phyloP scores from a whole-genome alignment of 1,284 basidiomycete species.

The Meira nashicola region DNA sequence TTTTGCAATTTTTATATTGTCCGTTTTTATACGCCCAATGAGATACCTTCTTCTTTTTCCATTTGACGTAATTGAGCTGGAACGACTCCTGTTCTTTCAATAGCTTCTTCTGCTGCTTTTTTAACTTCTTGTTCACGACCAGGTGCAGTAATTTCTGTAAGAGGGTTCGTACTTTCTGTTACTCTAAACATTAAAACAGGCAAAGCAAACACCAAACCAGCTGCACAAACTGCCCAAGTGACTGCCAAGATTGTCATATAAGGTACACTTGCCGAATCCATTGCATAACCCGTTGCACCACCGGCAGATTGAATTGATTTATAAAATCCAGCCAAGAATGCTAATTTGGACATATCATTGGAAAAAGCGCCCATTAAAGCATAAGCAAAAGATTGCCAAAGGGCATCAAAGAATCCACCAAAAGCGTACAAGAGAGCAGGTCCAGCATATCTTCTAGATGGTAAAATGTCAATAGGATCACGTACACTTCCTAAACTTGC shows the following conservation, averaged over 20 bases:
- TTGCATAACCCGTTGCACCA: slow-evolving; percentile 31
- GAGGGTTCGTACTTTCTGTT: slow-evolving; percentile 30
- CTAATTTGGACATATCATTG: slow-evolving; percentile 43
- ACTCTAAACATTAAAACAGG: slow-evolving; percentile 35
- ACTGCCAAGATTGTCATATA: slow-evolving; percentile 42
- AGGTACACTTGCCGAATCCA: slow-evolving; percentile 31
- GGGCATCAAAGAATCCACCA: slow-evolving; percentile 31
- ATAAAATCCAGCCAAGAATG: slow-evolving; percentile 40
- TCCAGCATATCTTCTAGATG: slow-evolving; percentile 21
- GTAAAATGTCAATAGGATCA: slow-evolving; percentile 25
- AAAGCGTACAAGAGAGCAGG: slow-evolving; percentile 44
- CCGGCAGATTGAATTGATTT: slow-evolving; percentile 44
- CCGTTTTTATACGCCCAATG: no score
- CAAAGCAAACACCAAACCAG: slow-evolving; percentile 29
- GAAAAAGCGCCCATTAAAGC: slow-evolving; percentile 40
- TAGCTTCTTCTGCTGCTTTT: slow-evolving; percentile 17
- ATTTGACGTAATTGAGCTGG: slow-evolving; percentile 7
- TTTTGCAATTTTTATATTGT: no score
- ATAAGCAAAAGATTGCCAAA: slow-evolving; percentile 35
- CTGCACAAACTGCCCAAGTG: slow-evolving; percentile 38
- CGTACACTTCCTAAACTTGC: slow-evolving; percentile 12
- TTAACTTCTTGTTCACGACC: slow-evolving; percentile 25
- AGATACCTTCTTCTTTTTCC: neutral
- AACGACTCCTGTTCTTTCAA: slow-evolving; percentile 9
- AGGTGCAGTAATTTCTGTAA: slow-evolving; percentile 31